Conservation (phyloP, 129 eudicot genomes). For the Solidago caesia region DNA sequence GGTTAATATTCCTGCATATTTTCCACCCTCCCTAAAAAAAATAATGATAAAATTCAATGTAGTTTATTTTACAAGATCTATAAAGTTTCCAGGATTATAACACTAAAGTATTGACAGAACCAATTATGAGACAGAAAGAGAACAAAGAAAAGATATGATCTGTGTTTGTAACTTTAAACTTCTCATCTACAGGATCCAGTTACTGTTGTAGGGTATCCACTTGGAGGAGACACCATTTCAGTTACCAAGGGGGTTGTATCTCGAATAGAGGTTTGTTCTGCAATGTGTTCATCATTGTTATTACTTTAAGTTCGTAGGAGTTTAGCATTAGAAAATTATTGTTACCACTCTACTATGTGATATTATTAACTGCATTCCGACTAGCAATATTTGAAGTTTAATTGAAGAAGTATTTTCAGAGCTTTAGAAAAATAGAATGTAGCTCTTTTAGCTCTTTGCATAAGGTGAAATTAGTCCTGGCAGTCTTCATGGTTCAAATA, state of each 20-base stretch:
- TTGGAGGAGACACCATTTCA: slow-evolving; percentile 98
- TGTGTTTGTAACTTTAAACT: slow-evolving; percentile 20
- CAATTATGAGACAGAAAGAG: not conserved
- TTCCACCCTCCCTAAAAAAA: slow-evolving; percentile 1
- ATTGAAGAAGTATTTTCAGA: slow-evolving; percentile 3
- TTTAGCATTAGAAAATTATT: slow-evolving; percentile 7
- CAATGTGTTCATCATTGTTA: slow-evolving; percentile 10
- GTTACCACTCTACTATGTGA: not conserved
- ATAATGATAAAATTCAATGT: not conserved
- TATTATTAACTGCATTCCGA: not conserved
- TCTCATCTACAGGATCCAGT: slow-evolving; percentile 68
- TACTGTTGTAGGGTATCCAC: slow-evolving; percentile 98
- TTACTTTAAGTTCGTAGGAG: slow-evolving; percentile 11
- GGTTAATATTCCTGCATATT: slow-evolving; percentile 44
- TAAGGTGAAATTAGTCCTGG: slow-evolving; percentile 1
- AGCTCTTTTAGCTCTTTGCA: slow-evolving; percentile 12
- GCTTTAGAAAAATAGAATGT: slow-evolving; percentile 1
- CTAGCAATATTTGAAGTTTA: slow-evolving; percentile 1
- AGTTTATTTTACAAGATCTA: slow-evolving; percentile 11
- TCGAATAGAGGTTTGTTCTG: slow-evolving; percentile 82
- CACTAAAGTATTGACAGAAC: slow-evolving; percentile 9
- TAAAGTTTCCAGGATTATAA: not conserved
- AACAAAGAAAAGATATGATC: slow-evolving; percentile 1
- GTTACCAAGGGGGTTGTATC: slow-evolving; percentile 99
- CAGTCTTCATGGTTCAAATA: not conserved